These are phyloP conservation scores for Sarocladiaceae sp. DNA, from an alignment of 2,329 filamentous ascomycete species.

Conservation along the genomic window DNA sequence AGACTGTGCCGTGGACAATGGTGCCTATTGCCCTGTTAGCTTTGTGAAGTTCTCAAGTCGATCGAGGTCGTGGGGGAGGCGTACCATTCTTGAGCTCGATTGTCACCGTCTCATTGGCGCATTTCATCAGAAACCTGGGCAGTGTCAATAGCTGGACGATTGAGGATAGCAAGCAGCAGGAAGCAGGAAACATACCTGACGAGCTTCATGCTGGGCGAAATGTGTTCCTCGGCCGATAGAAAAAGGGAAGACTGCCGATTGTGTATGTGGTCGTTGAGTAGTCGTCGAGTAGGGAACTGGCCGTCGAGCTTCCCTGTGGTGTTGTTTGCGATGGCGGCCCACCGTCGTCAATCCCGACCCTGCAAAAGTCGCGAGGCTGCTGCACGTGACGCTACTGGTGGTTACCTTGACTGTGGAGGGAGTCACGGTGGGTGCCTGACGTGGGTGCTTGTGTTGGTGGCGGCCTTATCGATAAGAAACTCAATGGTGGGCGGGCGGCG, in stretches of 20 bases:
- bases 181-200: constrained; percentile 63
- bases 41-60: too few relatives aligned
- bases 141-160: neutral
- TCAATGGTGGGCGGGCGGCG: neutral
- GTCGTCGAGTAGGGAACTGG: neutral
- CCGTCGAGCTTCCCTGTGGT: constrained; percentile 6
- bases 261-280: constrained; percentile 1
- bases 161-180: neutral
- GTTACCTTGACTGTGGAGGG: neutral
- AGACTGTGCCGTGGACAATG: constrained; percentile 94
- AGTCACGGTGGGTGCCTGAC: too few relatives aligned
- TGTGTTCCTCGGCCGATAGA: constrained; percentile 12
- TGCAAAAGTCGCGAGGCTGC: constrained; percentile 6
- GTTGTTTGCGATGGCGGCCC: neutral
- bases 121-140: constrained; percentile 95
- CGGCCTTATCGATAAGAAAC: constrained; percentile 4
- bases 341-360: too few relatives aligned
- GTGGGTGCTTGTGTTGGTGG: too few relatives aligned
- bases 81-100: constrained; percentile 97
- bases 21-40: too few relatives aligned
- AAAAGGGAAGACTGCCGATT: neutral
- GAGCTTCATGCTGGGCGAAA: constrained; percentile 76
- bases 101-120: constrained; percentile 95
- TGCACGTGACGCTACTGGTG: constrained; percentile 2
- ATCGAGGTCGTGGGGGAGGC: constrained; percentile 15